phyloP scores from a whole-genome alignment of 345 rosid species.

The Balakata baccata region DNA sequence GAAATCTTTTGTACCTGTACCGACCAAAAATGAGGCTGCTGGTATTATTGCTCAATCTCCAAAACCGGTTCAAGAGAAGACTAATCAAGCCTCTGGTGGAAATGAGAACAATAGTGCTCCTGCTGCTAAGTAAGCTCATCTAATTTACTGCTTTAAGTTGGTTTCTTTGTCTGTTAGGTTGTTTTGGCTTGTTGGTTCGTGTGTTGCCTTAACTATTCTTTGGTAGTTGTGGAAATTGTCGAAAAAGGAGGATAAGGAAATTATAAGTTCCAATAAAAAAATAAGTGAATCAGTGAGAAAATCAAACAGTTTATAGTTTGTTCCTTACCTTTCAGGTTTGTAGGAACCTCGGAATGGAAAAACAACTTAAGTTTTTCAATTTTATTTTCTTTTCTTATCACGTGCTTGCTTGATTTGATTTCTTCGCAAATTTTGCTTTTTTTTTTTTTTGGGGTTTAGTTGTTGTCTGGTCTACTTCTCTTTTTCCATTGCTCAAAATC shows the following conservation, averaged over 20 bases:
- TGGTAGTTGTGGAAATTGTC: neutral
- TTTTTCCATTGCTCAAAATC: no score
- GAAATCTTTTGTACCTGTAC: conserved; percentile 22
- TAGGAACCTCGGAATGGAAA: neutral
- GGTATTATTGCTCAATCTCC: conserved; percentile 33
- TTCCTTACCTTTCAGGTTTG: neutral
- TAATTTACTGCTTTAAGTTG: neutral
- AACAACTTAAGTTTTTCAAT: neutral
- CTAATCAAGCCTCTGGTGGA: conserved; percentile 26
- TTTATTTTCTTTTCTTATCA: no score
- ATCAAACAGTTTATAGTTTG: neutral
- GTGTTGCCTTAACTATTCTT: neutral
- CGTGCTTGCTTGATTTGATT: neutral
- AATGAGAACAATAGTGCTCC: conserved; percentile 48
- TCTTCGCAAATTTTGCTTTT: neutral
- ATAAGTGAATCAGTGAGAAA: neutral
- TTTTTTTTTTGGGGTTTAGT: neutral
- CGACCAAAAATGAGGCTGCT: conserved; percentile 30
- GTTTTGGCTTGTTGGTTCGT: neutral
- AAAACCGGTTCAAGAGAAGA: conserved; percentile 39
- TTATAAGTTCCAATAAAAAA: neutral
- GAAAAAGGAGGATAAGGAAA: neutral
- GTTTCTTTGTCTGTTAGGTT: neutral
- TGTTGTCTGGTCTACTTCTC: no score
- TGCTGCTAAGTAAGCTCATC: conserved; percentile 52